These are phyloP conservation scores for Colletotrichum sp. DNA, from an alignment of 2,329 filamentous ascomycete species.

Conservation along the genomic window DNA sequence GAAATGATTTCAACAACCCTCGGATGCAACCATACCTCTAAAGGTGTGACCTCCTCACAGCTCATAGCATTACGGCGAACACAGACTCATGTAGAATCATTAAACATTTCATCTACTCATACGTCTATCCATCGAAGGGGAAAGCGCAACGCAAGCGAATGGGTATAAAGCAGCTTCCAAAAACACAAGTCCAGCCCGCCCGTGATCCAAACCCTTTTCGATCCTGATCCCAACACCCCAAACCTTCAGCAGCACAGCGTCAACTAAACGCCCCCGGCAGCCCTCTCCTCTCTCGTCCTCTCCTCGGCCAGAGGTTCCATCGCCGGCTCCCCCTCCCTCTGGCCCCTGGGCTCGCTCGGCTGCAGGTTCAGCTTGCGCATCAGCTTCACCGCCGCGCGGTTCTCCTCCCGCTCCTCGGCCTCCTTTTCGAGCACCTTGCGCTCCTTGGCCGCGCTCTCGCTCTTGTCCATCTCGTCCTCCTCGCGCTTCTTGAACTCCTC, in stretches of 20 bases:
- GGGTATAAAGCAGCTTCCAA: neutral
- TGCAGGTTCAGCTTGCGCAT: slow-evolving; percentile 46
- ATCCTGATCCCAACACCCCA: neutral
- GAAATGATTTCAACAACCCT: no score
- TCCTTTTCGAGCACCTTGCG: slow-evolving; percentile 46
- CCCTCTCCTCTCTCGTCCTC: neutral
- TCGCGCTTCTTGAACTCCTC: slow-evolving; percentile 62
- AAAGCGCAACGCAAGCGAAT: neutral
- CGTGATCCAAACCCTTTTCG: neutral
- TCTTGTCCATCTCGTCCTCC: slow-evolving; percentile 65
- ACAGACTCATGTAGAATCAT: neutral
- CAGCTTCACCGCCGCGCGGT: slow-evolving; percentile 31
- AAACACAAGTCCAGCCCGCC: neutral
- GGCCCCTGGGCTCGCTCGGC: slow-evolving; percentile 30
- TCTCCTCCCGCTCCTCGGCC: slow-evolving; percentile 42
- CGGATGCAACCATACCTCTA: neutral
- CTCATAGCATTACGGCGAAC: neutral
- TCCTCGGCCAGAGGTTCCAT: slow-evolving; percentile 12
- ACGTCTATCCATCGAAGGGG: neutral
- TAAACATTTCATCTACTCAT: neutral
- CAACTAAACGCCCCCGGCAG: neutral
- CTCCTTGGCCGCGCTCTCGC: slow-evolving; percentile 61
- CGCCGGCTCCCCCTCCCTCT: slow-evolving; percentile 23
- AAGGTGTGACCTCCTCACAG: neutral
- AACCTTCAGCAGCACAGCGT: neutral